Base-by-base conservation (phyloP, 2,329 filamentous ascomycete genomes). In the Torrubiella hemipterigena region DNA sequence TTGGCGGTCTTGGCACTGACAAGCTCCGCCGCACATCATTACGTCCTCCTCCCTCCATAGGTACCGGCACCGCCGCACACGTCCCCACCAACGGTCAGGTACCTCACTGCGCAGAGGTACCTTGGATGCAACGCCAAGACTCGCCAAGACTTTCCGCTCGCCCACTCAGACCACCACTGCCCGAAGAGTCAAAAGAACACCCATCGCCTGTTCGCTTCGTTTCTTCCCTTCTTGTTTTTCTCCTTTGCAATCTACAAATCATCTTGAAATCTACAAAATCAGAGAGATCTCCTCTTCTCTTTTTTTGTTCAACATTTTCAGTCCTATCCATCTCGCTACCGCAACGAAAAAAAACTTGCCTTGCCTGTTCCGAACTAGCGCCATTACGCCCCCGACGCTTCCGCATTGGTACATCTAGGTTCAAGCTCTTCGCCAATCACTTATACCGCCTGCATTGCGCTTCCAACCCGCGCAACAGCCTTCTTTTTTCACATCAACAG, bases 1-100 rank as follows among this genome's bases (percentile, higher is more conserved):
- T 54, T 56, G 53, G 50, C 51, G 35, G 35, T 17, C 34, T 52
- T 56, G 56, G 53, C 53, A 52, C 48, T 23, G 25, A 34, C 41
- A 31, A 39, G 43, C 43, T 49, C 47, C 44, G 44, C 52, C 41
- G 44, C 33, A 32, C 7, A 26, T 27, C 28, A 29, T n/a, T 17
- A 30, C 16, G n/a, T n/a, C n/a, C n/a, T n/a, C n/a, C n/a, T n/a
- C 20, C 24, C 13, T 7, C 16, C 17, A 33, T 29, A 11, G 12
- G 13, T 7, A 14, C 32, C 5, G n/a, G 7, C 7, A n/a, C 7
- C 7, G 7, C 16, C 17, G 8, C 20, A 18, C 15, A 5, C 13
- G 9, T 3, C 9, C 2, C 2, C 5, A 1, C n/a, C 10, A 9
- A 3, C 10, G 2, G 17, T 3, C 12, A 31, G 9, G 33, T 35